These are phyloP conservation scores for Crithidia bombi DNA, from an alignment of 208 protist genomes.

Conservation along the genomic window DNA sequence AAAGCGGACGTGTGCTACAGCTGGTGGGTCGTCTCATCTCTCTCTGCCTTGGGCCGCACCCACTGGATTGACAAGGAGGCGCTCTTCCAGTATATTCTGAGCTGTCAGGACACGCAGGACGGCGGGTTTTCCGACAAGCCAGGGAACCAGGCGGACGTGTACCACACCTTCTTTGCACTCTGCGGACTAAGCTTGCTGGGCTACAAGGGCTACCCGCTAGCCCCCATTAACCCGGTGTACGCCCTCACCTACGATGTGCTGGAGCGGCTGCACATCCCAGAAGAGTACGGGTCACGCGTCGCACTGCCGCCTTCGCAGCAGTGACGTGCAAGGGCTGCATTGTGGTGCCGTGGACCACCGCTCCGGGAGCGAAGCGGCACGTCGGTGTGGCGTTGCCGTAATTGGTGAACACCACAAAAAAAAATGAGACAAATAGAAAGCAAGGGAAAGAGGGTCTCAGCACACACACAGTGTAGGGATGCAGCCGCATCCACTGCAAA, in stretches of 20 bases:
- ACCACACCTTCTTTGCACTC: slow-evolving; percentile 99
- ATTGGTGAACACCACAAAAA: too few species aligned
- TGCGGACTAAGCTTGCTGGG: slow-evolving; percentile 95
- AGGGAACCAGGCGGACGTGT: slow-evolving; percentile 98
- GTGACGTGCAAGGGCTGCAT: background rate
- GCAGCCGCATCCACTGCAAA: too few species aligned
- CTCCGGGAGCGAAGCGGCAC: too few species aligned
- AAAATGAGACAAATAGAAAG: too few species aligned
- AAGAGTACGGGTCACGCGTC: slow-evolving; percentile 58
- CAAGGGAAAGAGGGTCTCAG: too few species aligned
- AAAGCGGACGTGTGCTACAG: slow-evolving; percentile 99
- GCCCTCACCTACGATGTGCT: slow-evolving; percentile 86
- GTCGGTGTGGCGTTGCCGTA: too few species aligned
- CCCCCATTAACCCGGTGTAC: slow-evolving; percentile 90
- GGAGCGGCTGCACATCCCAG: slow-evolving; percentile 57
- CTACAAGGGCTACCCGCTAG: slow-evolving; percentile 72
- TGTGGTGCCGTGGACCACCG: too few species aligned
- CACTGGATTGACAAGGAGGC: slow-evolving; percentile 95
- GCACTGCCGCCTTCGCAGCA: slow-evolving; percentile 19
- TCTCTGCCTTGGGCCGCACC: slow-evolving; percentile 92
- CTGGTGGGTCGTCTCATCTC: slow-evolving; percentile 99
- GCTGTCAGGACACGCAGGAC: slow-evolving; percentile 96
- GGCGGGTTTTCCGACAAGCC: slow-evolving; percentile 98
- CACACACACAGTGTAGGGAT: too few species aligned
- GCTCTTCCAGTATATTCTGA: slow-evolving; percentile 96